These are phyloP conservation scores for Auricularia heimuer DNA, from an alignment of 768 basidiomycete genomes.

Conservation along the genomic window DNA sequence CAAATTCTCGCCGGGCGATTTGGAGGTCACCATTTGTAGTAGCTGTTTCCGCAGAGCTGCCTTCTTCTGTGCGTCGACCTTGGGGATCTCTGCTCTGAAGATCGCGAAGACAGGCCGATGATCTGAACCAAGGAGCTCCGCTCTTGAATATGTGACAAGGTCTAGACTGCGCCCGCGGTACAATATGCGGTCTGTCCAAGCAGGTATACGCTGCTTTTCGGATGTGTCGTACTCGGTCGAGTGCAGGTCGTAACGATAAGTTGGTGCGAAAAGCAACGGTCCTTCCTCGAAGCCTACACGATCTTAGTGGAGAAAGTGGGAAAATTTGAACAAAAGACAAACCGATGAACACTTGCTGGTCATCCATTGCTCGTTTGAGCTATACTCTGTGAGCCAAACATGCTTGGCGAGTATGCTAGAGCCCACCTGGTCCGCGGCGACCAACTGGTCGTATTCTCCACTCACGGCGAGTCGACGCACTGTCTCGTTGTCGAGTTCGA, in stretches of 20 bases:
- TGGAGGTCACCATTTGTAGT: slow-evolving; percentile 52
- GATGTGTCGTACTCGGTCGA: slow-evolving; percentile 88
- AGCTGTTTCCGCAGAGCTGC: slow-evolving; percentile 58
- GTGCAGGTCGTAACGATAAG: slow-evolving; percentile 81
- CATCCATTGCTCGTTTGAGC: slow-evolving; percentile 66
- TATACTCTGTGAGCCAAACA: slow-evolving; percentile 21
- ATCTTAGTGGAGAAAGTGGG: neutral
- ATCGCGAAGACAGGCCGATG: slow-evolving; percentile 93
- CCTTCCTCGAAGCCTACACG: slow-evolving; percentile 71
- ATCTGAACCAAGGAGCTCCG: slow-evolving; percentile 85
- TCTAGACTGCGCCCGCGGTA: slow-evolving; percentile 68
- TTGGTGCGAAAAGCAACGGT: slow-evolving; percentile 83
- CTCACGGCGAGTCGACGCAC: slow-evolving; percentile 57
- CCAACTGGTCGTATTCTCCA: slow-evolving; percentile 61
- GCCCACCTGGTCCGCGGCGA: slow-evolving; percentile 79
- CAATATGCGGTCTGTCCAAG: slow-evolving; percentile 97
- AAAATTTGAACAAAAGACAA: neutral
- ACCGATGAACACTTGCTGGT: slow-evolving; percentile 53
- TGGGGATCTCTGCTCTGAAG: slow-evolving; percentile 67
- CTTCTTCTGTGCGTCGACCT: slow-evolving; percentile 70
- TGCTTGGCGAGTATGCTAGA: neutral
- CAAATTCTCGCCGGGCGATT: slow-evolving; percentile 54
- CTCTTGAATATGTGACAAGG: slow-evolving; percentile 68
- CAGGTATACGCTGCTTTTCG: slow-evolving; percentile 92
- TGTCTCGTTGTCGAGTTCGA: slow-evolving; percentile 74